A percentile compares a stretch with the other conserved stretches of the same genome.
Evolutionary conservation across 2,329 filamentous ascomycete genomes (phyloP).

Genomic region (Phaeomoniella chlamydospora): DNA sequence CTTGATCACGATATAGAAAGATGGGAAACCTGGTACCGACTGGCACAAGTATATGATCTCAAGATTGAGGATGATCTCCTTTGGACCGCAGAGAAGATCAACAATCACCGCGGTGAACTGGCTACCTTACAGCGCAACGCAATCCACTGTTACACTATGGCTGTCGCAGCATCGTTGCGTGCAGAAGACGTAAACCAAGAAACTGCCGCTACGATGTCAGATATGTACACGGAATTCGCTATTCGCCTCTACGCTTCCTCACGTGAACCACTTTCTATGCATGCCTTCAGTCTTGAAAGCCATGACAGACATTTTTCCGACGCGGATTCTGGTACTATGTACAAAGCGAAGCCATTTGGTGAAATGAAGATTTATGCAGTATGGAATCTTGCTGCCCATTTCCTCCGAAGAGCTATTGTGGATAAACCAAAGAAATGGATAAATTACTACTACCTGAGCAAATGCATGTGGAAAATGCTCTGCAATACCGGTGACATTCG

Average conservation of each 20-base stretch:
- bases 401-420: conserved; percentile 45
- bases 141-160: conserved; percentile 70
- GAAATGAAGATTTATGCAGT: conserved; percentile 44
- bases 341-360: conserved; percentile 41
- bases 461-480: conserved; percentile 61
- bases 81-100: conserved; percentile 84
- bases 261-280: conserved; percentile 53
- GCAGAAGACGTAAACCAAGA: conserved; percentile 39
- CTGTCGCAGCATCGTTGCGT: conserved; percentile 45
- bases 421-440: conserved; percentile 50
- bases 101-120: conserved; percentile 63
- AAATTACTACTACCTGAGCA: conserved; percentile 54
- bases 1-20: conserved; percentile 66
- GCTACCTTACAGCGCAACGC: conserved; percentile 63
- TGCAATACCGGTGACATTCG: conserved; percentile 23
- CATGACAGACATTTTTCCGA: conserved; percentile 47
- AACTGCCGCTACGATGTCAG: conserved; percentile 42
- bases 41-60: conserved; percentile 76
- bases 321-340: conserved; percentile 37
- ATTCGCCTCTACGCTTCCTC: conserved; percentile 55
- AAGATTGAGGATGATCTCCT: conserved; percentile 77
- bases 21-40: conserved; percentile 84
- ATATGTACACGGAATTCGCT: conserved; percentile 55
- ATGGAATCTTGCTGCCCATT: conserved; percentile 49
- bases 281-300: conserved; percentile 48